A percentile compares a stretch with the other conserved stretches of the same genome.
These are phyloP conservation scores for Aspergillus sp. DNA, from an alignment of 2,329 filamentous ascomycete species.

Conservation along the genomic window DNA sequence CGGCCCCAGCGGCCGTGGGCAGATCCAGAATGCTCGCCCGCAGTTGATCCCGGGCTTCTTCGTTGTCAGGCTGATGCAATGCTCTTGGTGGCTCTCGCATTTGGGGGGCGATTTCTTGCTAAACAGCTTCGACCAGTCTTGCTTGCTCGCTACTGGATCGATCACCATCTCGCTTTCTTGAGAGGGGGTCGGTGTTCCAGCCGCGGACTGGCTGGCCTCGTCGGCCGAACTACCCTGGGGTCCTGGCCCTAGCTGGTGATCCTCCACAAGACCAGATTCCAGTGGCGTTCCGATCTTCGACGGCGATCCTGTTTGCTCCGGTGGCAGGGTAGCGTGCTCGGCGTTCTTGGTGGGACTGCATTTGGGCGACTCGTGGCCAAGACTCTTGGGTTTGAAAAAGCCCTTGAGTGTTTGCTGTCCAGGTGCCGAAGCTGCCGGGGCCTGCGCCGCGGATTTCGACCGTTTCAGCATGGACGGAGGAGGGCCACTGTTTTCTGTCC, in stretches of 20 bases:
- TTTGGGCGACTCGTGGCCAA: slow-evolving; percentile 4
- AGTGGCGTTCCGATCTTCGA: background rate
- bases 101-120: slow-evolving; percentile 62
- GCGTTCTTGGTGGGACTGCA: background rate
- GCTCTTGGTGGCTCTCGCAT: slow-evolving; percentile 76
- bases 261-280: background rate
- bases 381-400: slow-evolving; percentile 62
- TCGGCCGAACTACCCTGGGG: background rate
- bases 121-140: slow-evolving; percentile 79
- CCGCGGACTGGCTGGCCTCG: slow-evolving; percentile 3
- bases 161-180: slow-evolving; percentile 41
- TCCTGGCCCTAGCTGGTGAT: background rate
- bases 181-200: slow-evolving; percentile 12
- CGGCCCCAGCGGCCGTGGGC: slow-evolving; percentile 69
- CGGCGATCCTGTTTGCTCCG: too few species aligned
- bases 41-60: slow-evolving; percentile 84
- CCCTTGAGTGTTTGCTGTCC: slow-evolving; percentile 60
- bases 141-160: slow-evolving; percentile 63
- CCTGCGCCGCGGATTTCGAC: slow-evolving; percentile 34
- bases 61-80: slow-evolving; percentile 71
- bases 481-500: slow-evolving; percentile 25
- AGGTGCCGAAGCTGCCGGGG: slow-evolving; percentile 25
- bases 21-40: slow-evolving; percentile 59
- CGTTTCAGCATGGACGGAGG: slow-evolving; percentile 36
- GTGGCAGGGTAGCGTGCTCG: too few species aligned